These are phyloP conservation scores for Yueomyces sinensis DNA, from an alignment of 805 yeast species.

Conservation along the genomic window DNA sequence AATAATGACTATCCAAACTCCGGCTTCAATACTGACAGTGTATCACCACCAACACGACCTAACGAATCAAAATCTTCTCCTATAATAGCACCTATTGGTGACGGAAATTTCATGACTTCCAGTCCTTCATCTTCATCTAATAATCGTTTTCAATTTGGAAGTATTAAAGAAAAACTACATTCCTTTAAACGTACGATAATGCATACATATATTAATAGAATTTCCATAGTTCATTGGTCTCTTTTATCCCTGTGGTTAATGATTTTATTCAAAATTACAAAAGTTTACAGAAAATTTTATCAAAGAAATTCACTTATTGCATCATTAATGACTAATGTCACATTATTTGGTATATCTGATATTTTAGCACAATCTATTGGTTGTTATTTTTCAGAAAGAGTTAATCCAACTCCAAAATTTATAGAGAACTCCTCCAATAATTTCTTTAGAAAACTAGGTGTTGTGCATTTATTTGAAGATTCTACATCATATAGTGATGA, in stretches of 20 bases:
- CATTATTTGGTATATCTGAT: constrained; percentile 84
- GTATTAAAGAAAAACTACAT: neutral
- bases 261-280: constrained; percentile 39
- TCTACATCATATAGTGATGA: neutral
- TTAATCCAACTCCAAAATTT: constrained; percentile 14
- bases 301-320: constrained; percentile 57
- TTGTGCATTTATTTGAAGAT: neutral
- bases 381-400: constrained; percentile 16
- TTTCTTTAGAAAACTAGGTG: neutral
- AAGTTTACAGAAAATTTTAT: constrained; percentile 48
- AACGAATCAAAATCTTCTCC: neutral
- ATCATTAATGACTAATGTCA: constrained; percentile 65
- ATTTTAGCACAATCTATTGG: constrained; percentile 70
- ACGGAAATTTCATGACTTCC: no score
- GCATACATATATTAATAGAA: constrained; percentile 23
- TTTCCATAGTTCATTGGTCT: constrained; percentile 45
- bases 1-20: no score
- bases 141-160: no score
- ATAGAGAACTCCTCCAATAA: constrained; percentile 7
- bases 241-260: constrained; percentile 36
- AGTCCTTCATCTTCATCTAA: no score
- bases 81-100: no score
- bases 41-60: neutral
- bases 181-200: neutral
- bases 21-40: neutral